phyloP scores from a whole-genome alignment of 2,329 filamentous ascomycete species.

The Coniochaeta prunicola region DNA sequence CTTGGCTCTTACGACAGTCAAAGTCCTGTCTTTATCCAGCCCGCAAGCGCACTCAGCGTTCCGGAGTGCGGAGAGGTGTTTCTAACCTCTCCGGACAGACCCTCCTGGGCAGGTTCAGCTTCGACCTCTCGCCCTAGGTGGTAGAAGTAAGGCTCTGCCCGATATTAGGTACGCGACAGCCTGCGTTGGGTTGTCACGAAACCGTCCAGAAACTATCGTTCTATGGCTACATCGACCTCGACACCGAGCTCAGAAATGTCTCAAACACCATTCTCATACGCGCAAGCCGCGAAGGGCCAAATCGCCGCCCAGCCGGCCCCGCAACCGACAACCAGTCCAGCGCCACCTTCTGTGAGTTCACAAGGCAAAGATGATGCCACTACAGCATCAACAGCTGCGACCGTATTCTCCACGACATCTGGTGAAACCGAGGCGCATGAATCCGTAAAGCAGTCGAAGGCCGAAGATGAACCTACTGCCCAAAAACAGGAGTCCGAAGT shows the following conservation, averaged over 20 bases:
- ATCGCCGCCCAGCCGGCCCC: conserved; percentile 33
- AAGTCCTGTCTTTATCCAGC: neutral
- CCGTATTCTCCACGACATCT: conserved; percentile 27
- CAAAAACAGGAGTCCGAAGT: conserved; percentile 21
- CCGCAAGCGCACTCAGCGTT: neutral
- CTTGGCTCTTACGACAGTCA: neutral
- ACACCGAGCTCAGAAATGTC: conserved; percentile 34
- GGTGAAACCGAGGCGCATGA: conserved; percentile 25
- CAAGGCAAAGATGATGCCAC: conserved; percentile 25
- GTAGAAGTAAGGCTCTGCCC: neutral
- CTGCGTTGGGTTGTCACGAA: neutral
- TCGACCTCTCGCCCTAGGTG: conserved; percentile 2
- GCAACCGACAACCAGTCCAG: conserved; percentile 19
- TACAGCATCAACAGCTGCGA: conserved; percentile 25
- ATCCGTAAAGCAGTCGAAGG: conserved; percentile 14
- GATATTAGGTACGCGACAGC: conserved; percentile 1
- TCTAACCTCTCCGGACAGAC: conserved; percentile 9
- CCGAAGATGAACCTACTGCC: conserved; percentile 13
- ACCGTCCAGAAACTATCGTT: neutral
- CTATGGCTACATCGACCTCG: conserved; percentile 2
- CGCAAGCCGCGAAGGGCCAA: conserved; percentile 86
- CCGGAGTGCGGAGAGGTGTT: conserved; percentile 4
- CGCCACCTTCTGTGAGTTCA: conserved; percentile 23
- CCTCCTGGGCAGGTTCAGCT: neutral
- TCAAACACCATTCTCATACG: conserved; percentile 74